phyloP scores from a whole-genome alignment of 2,329 filamentous ascomycete genomes.

The Phyllosticta citrichinensis region DNA sequence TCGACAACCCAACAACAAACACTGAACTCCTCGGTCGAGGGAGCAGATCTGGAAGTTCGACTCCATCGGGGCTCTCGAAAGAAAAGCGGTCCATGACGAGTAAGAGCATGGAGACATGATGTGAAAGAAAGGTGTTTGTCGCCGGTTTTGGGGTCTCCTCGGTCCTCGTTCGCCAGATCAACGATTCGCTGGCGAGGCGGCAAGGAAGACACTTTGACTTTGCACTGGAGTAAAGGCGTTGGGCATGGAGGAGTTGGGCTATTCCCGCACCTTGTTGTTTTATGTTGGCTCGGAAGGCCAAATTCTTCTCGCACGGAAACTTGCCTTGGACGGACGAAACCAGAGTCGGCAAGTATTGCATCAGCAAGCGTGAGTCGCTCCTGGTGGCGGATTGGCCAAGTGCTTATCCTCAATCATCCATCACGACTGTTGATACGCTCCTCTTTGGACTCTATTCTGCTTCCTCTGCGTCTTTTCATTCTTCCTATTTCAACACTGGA shows the following conservation, averaged over 20 bases:
- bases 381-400: background rate
- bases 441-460: background rate
- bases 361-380: background rate
- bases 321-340: background rate
- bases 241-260: background rate
- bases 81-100: conserved; percentile 6
- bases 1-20: conserved; percentile 17
- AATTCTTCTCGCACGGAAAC: background rate
- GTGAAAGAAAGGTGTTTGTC: background rate
- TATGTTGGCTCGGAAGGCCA: background rate
- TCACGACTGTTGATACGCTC: background rate
- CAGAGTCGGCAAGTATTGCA: background rate
- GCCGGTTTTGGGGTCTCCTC: background rate
- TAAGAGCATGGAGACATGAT: conserved; percentile 9
- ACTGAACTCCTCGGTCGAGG: background rate
- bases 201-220: background rate
- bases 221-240: background rate
- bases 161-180: background rate
- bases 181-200: background rate
- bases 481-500: background rate
- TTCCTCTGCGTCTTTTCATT: background rate
- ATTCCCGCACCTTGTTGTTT: background rate
- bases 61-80: conserved; percentile 4
- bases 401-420: background rate
- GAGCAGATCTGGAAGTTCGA: conserved; percentile 2